A percentile compares a stretch with the other conserved stretches of the same genome.
Conservation (phyloP, 208 protist genomes). For the Vickermania ingenoplastis region DNA sequence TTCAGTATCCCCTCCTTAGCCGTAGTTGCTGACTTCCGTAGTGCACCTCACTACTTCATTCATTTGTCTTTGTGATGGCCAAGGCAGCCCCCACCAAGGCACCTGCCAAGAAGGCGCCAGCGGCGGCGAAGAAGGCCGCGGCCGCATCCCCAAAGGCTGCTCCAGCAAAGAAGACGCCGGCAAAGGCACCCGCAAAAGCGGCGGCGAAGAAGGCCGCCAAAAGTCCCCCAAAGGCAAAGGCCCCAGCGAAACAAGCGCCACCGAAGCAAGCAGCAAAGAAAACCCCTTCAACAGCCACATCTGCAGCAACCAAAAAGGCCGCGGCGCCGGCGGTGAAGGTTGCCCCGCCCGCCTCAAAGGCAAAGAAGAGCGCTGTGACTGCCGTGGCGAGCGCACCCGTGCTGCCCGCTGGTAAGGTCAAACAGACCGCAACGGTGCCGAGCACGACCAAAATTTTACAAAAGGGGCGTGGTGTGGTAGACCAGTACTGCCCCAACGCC, state of each 20-base stretch:
- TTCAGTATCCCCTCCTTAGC: too few relatives aligned
- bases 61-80: too few relatives aligned
- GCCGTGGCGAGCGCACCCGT: slow-evolving; percentile 9
- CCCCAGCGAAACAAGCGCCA: slow-evolving; percentile 2
- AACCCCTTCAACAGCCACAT: slow-evolving; percentile 7
- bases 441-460: slow-evolving; percentile 22
- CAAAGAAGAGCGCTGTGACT: slow-evolving; percentile 18
- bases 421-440: slow-evolving; percentile 11
- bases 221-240: background rate
- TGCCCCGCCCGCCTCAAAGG: background rate
- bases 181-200: slow-evolving; percentile 9
- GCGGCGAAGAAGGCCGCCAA: slow-evolving; percentile 7
- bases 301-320: slow-evolving; percentile 6
- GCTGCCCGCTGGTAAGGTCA: slow-evolving; percentile 1
- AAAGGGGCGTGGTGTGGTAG: slow-evolving; percentile 71
- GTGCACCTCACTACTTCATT: too few relatives aligned
- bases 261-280: slow-evolving; percentile 8
- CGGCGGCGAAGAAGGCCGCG: slow-evolving; percentile 9
- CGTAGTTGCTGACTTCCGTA: too few relatives aligned
- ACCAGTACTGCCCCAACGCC: slow-evolving; percentile 34
- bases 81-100: slow-evolving; percentile 6
- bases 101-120: slow-evolving; percentile 10
- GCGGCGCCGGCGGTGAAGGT: background rate
- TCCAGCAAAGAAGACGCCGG: slow-evolving; percentile 6
- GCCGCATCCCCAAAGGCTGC: slow-evolving; percentile 12